These are phyloP conservation scores for Arthrobotrys pseudoclavata DNA, from an alignment of 2,329 filamentous ascomycete genomes.

Conservation along the genomic window DNA sequence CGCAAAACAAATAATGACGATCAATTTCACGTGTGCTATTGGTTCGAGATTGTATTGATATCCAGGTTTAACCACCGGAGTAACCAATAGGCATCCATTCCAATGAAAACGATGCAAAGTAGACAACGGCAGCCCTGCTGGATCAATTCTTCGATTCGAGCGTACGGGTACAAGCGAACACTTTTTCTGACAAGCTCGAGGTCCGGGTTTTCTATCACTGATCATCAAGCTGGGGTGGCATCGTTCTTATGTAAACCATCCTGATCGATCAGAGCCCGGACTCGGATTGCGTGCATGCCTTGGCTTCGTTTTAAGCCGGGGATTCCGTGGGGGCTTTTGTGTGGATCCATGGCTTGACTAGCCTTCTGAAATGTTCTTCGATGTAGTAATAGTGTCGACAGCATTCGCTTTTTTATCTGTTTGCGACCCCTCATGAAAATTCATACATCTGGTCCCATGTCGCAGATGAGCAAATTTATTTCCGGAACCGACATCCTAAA, in stretches of 20 bases:
- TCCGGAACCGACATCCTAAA: slow-evolving; percentile 58
- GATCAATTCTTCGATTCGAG: slow-evolving; percentile 48
- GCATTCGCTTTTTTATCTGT: slow-evolving; percentile 18
- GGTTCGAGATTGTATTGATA: slow-evolving; percentile 43
- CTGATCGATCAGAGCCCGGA: slow-evolving; percentile 19
- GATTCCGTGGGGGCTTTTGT: slow-evolving; percentile 35
- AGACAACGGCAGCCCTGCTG: slow-evolving; percentile 46
- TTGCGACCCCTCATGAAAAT: slow-evolving; percentile 23
- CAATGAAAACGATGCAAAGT: slow-evolving; percentile 47
- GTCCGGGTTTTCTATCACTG: slow-evolving; percentile 31
- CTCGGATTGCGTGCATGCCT: slow-evolving; percentile 36
- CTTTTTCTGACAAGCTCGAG: slow-evolving; percentile 7
- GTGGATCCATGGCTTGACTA: slow-evolving; percentile 32
- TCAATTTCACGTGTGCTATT: slow-evolving; percentile 44
- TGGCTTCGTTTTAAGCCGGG: slow-evolving; percentile 30
- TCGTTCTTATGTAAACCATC: slow-evolving; percentile 45
- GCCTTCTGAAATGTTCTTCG: slow-evolving; percentile 13
- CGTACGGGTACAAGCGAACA: slow-evolving; percentile 58
- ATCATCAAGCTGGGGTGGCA: slow-evolving; percentile 20
- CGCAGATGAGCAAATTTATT: slow-evolving; percentile 57
- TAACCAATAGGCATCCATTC: slow-evolving; percentile 57
- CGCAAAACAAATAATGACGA: slow-evolving; percentile 43
- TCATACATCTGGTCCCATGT: slow-evolving; percentile 36
- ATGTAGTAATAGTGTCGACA: slow-evolving; percentile 23
- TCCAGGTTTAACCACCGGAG: slow-evolving; percentile 37